A percentile compares a stretch with the other conserved stretches of the same genome.
Conservation (phyloP, 176 grass and related monocot genomes). For the Hordeum vulgare region MorexV3_pseudomolecules_assembly NC_058521.1:441595288-441595787, state of each 20-base stretch:
- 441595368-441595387: constrained; percentile 1
- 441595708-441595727: no score
- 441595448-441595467: not conserved
- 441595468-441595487: constrained; percentile 8
- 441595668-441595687: no score
- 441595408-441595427: not conserved
- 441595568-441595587: not conserved
- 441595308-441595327: constrained; percentile 20
- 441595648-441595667: no score
- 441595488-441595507: constrained; percentile 7
- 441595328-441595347: not conserved
- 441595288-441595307: not conserved
- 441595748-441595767: no score
- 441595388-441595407: not conserved
- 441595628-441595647: no score
- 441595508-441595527: constrained; percentile 3
- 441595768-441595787: no score
- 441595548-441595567: not conserved
- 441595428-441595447: not conserved
- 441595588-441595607: not conserved
- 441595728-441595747: no score
- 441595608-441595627: no score
- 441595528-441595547: constrained; percentile 14
- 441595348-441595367: not conserved
- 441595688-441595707: no score